Evolutionary conservation across 805 yeast genomes (phyloP), one percentile per base, ranked within the genome.

Genomic region (Sungouiozyma ichnusensis): DNA sequence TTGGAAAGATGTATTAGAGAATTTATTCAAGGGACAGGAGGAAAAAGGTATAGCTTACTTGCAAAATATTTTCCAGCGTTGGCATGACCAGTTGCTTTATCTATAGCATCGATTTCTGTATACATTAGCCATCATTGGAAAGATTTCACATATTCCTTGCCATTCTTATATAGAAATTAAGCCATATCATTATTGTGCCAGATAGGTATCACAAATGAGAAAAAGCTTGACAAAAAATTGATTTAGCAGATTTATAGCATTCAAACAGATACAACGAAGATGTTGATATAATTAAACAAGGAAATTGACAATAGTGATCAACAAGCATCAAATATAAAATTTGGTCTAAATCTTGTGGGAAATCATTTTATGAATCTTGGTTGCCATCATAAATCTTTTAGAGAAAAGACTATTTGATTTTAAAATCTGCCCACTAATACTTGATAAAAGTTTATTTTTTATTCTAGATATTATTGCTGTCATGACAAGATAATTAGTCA

Each of bases 1-100:
- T 50, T 82, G 88, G 88, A 45, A 58, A 2, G 56, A 60, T 2
- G 62, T 73, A 0, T 56, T 80, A 36, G 47, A 51, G 2, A 62
- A 63, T 1, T 52, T 79, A 7, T 79, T 77, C 48, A 27, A 46
- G 11, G 61, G 64, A 34, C 54, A 73, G 35, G 60, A 49, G 16
- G 46, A 44, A 0, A 40, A 36, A 0, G 72, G 69, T 24, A 53
- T 57, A 16, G 16, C 39, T 1, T 64, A 67, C 5, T 51, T 75
- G 24, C 51, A 51, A 5, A 40, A 40, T 27, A 47, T 65, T 3
- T 47, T 60, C 2, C 45, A 57, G 14, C 48, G 71, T 42, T 71
- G 76, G 75, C 27, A 49, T 3, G 20, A 45, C 16, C 36, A 55
- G 2, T n/a, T 17, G 20, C 14, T 35, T 14, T 8, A 27, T 46